Evolutionary conservation across 495 filamentous ascomycete species (phyloP).

Genomic region (Penicillium cosmopolitanum): DNA sequence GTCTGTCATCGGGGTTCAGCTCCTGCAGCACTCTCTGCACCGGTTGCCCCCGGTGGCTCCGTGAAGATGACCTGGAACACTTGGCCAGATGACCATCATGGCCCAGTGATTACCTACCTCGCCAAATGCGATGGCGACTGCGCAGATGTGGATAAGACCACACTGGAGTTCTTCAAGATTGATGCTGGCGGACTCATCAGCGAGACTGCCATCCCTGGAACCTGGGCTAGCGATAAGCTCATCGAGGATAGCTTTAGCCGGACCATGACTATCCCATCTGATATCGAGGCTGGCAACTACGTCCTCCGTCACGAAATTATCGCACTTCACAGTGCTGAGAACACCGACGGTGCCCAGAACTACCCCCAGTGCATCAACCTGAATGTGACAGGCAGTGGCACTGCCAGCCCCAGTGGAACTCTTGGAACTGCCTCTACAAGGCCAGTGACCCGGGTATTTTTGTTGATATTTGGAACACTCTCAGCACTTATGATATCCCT

Average conservation of each 20-base stretch:
- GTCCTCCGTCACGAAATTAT: slow-evolving; percentile 81
- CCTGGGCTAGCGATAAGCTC: slow-evolving; percentile 67
- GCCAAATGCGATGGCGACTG: slow-evolving; percentile 72
- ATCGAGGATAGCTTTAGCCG: slow-evolving; percentile 67
- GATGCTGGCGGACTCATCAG: slow-evolving; percentile 57
- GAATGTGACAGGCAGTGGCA: slow-evolving; percentile 64
- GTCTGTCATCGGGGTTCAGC: slow-evolving; percentile 66
- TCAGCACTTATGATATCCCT: slow-evolving; percentile 55
- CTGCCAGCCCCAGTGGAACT: slow-evolving; percentile 55
- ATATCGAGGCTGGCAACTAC: slow-evolving; percentile 68
- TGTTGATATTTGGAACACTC: slow-evolving; percentile 61
- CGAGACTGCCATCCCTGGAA: slow-evolving; percentile 41
- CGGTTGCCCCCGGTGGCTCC: slow-evolving; percentile 54
- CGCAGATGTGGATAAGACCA: slow-evolving; percentile 61
- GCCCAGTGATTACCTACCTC: slow-evolving; percentile 75
- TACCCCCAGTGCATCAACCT: slow-evolving; percentile 80
- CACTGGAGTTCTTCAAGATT: slow-evolving; percentile 77
- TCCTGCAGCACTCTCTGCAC: slow-evolving; percentile 53
- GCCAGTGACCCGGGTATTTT: slow-evolving; percentile 61
- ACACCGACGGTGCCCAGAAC: slow-evolving; percentile 65
- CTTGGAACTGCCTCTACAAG: slow-evolving; percentile 63
- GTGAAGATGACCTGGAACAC: slow-evolving; percentile 64
- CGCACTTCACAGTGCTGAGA: slow-evolving; percentile 64
- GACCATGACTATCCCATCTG: slow-evolving; percentile 65
- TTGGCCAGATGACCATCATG: slow-evolving; percentile 70